A percentile compares a stretch with the other conserved stretches of the same genome.
Conservation (phyloP, 768 basidiomycete genomes). For the Mycena capillaripes region DNA sequence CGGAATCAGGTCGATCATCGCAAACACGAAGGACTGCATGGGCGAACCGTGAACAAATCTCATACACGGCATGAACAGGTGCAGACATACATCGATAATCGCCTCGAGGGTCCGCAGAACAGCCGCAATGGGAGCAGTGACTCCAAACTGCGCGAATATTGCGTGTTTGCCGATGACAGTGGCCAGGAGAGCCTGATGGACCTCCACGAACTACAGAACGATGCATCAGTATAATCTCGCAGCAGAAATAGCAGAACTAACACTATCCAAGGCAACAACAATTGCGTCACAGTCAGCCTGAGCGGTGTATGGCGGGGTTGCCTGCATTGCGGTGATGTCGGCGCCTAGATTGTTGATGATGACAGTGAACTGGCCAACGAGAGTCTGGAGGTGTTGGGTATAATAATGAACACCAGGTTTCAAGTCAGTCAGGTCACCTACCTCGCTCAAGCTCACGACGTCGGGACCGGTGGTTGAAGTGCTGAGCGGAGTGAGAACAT, state of each 20-base stretch:
- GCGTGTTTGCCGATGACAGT: slow-evolving; percentile 10
- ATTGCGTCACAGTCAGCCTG: neutral
- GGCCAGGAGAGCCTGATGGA: neutral
- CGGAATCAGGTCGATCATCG: too few species aligned
- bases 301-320: neutral
- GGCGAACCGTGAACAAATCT: too few species aligned
- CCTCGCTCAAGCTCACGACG: neutral
- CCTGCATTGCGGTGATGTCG: neutral
- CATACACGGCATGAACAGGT: too few species aligned
- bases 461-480: neutral
- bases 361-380: neutral
- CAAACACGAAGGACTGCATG: too few species aligned
- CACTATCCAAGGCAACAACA: neutral
- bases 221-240: too few species aligned
- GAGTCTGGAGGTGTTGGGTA: neutral
- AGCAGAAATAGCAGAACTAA: too few species aligned
- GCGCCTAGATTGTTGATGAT: neutral
- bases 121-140: neutral
- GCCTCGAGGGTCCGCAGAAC: neutral
- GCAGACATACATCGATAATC: neutral
- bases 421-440: neutral
- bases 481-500: neutral
- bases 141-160: slow-evolving; percentile 1
- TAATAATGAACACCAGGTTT: neutral
- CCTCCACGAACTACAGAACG: neutral